A percentile compares a stretch with the other conserved stretches of the same genome.
Evolutionary conservation across 2,329 filamentous ascomycete genomes (phyloP).

Genomic region (Graphium sp.): DNA sequence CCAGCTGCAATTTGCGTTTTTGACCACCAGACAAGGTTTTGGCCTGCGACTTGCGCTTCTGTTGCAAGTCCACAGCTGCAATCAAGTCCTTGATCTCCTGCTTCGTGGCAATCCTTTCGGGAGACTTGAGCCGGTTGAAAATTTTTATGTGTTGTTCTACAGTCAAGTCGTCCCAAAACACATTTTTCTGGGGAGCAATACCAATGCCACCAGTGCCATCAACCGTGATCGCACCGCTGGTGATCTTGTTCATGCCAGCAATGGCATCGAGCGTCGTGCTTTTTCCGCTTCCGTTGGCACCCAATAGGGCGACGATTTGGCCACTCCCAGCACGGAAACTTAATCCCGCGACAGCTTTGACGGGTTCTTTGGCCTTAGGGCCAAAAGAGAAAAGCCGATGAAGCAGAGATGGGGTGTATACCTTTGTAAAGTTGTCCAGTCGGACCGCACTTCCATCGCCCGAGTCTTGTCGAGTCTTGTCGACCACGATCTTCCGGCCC

Average conservation of each 20-base stretch:
- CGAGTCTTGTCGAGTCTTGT: constrained; percentile 8
- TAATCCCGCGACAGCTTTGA: constrained; percentile 64
- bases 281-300: constrained; percentile 83
- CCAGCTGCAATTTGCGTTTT: constrained; percentile 80
- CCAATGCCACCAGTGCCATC: constrained; percentile 67
- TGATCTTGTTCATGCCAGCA: constrained; percentile 63
- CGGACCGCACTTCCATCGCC: constrained; percentile 40
- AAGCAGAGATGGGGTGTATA: constrained; percentile 52
- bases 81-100: constrained; percentile 48
- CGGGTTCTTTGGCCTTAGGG: constrained; percentile 37
- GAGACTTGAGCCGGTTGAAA: constrained; percentile 69
- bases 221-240: constrained; percentile 60
- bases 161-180: constrained; percentile 79
- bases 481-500: constrained; percentile 20
- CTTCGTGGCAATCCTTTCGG: constrained; percentile 33
- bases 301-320: constrained; percentile 72
- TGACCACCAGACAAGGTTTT: constrained; percentile 79
- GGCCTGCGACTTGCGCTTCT: constrained; percentile 55
- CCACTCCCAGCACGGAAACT: constrained; percentile 56
- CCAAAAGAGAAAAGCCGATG: constrained; percentile 31
- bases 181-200: constrained; percentile 84
- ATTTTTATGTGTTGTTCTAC: constrained; percentile 72
- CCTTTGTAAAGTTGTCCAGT: constrained; percentile 59
- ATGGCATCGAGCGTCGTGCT: constrained; percentile 81
- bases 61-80: constrained; percentile 52